Base-by-base conservation (phyloP, 1,284 basidiomycete species). In the Cystobasidium pallidum region DNA sequence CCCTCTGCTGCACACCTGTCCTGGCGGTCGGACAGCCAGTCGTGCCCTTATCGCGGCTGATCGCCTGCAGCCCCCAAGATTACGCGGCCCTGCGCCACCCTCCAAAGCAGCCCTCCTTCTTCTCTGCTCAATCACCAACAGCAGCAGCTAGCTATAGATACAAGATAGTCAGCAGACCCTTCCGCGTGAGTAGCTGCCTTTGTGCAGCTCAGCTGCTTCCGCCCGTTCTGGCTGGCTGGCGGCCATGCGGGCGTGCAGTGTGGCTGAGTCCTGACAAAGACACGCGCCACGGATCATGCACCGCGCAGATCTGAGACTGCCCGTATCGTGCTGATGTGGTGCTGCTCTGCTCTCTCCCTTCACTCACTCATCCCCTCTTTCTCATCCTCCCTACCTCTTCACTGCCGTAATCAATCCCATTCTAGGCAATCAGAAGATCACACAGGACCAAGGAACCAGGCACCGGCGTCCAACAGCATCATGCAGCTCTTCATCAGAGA, bases 401-500 rank as follows among this genome's bases (percentile, higher is more conserved):
- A 39, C 15, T 19, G 19, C n/a, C 39, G 8, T 47, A 8, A n/a
- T 17, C 49, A 24, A 51, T 51, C 49, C 49, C 54, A 57, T 57
- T 34, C 54, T n/a, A 55, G 54, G 54, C 54, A 57, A 57, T 36
- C 15, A 32, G 7, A 17, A 15, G 26, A 54, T 57, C n/a, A 32
- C 19, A 36, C 30, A 34, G 19, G 54, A 28, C 17, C 34, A 17
- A 57, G 30, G n/a, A 10, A 32, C 17, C 34, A 32, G 13, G 11
- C 36, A 45, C 17, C 26, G 10, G 24, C 39, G 26, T 61, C 58
- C n/a, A 32, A 10, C 36, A 39, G 4, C 34, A 70, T 10, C 61
- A 71, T 71, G 68, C 68, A 71, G 68, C 59, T 71, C 30, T 71
- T 71, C 51, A 49, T 71, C 47, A 30, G 68, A 28, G 68, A 71